Conservation (phyloP, 805 yeast species). For the Aciculoconidium aculeatum region DNA sequence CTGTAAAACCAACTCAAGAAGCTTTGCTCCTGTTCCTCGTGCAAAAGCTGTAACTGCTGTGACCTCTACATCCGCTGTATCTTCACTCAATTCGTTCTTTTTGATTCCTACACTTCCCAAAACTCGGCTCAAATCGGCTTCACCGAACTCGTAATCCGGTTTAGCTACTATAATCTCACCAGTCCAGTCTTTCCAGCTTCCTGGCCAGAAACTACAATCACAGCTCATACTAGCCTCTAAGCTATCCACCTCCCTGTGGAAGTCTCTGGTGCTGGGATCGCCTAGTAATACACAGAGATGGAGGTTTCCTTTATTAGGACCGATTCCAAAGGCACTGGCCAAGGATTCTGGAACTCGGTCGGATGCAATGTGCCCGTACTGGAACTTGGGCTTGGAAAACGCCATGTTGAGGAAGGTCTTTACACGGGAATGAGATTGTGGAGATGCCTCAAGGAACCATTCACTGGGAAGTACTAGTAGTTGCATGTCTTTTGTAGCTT, state of each 20-base stretch:
- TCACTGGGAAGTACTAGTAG: slow-evolving; percentile 16
- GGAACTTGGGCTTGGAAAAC: slow-evolving; percentile 42
- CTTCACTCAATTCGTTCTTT: slow-evolving; percentile 1
- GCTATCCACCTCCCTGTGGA: slow-evolving; percentile 14
- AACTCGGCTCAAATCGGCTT: slow-evolving; percentile 15
- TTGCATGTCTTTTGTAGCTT: slow-evolving; percentile 13
- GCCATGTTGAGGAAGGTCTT: slow-evolving; percentile 52
- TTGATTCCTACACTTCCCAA: slow-evolving; percentile 23
- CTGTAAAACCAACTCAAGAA: slow-evolving; percentile 19
- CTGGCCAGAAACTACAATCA: slow-evolving; percentile 20
- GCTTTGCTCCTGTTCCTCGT: slow-evolving; percentile 30
- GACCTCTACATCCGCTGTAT: slow-evolving; percentile 28
- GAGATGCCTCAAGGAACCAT: slow-evolving; percentile 13
- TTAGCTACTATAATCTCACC: slow-evolving; percentile 12
- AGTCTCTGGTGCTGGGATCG: too few species aligned
- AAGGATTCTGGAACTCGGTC: slow-evolving; percentile 39
- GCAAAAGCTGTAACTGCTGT: slow-evolving; percentile 50
- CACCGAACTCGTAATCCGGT: slow-evolving; percentile 14
- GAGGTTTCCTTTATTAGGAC: slow-evolving; percentile 13
- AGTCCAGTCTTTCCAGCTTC: too few species aligned
- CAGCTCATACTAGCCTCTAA: slow-evolving; percentile 16
- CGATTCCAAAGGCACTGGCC: too few species aligned
- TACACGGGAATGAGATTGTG: too few species aligned
- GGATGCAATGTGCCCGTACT: slow-evolving; percentile 36
- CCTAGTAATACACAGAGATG: slow-evolving; percentile 23